phyloP scores from a whole-genome alignment of 1,284 basidiomycete genomes.

The Austropuccinia psidii region DNA sequence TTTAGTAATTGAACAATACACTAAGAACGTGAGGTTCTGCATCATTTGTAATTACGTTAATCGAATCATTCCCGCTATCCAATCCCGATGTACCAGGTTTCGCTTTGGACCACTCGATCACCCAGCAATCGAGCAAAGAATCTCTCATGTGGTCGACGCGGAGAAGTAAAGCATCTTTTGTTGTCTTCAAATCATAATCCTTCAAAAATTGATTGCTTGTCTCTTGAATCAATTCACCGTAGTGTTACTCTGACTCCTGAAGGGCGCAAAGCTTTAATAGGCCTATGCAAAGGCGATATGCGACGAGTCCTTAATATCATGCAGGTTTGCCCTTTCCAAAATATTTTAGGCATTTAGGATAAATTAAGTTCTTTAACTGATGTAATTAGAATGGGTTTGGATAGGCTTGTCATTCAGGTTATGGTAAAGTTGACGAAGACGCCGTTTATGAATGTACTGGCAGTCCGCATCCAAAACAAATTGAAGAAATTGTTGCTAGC shows the following conservation, averaged over 20 bases:
- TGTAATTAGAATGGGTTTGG: not conserved
- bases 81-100: constrained; percentile 96
- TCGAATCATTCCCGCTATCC: constrained; percentile 97
- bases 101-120: constrained; percentile 87
- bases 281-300: constrained; percentile 95
- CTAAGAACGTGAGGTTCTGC: constrained; percentile 96
- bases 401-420: constrained; percentile 88
- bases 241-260: constrained; percentile 81
- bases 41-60: constrained; percentile 99
- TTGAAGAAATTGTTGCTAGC: constrained; percentile 82
- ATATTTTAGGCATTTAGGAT: not conserved
- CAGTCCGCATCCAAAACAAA: constrained; percentile 86
- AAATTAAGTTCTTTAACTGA: not conserved
- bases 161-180: constrained; percentile 61
- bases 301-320: constrained; percentile 88
- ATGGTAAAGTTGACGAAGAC: constrained; percentile 74
- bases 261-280: constrained; percentile 79
- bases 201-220: not conserved
- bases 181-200: not conserved
- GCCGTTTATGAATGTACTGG: constrained; percentile 97
- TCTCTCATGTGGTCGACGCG: constrained; percentile 69
- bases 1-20: constrained; percentile 92
- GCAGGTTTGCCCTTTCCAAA: constrained; percentile 53
- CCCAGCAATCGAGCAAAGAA: constrained; percentile 70
- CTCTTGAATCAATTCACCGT: not conserved